phyloP scores from a whole-genome alignment of 176 grass and related monocot species.

The Raddia guianensis region DNA sequence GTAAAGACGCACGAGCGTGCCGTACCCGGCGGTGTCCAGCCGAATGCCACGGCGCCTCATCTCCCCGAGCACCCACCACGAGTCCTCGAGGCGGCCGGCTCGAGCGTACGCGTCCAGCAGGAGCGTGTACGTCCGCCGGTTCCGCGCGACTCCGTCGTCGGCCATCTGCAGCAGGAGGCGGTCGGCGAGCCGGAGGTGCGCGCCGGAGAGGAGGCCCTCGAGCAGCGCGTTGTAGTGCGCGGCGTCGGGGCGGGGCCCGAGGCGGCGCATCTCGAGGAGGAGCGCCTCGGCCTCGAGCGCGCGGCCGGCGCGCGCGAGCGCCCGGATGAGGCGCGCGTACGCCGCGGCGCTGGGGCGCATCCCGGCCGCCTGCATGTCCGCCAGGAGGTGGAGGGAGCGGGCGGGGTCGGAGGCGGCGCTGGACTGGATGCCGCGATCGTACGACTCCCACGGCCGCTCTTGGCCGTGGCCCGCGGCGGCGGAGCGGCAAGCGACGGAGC shows the following conservation, averaged over 20 bases:
- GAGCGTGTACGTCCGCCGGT: constrained; percentile 65
- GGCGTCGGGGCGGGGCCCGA: constrained; percentile 39
- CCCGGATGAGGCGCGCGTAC: constrained; percentile 70
- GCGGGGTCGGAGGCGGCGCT: background rate
- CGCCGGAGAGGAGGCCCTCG: constrained; percentile 54
- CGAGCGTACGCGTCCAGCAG: constrained; percentile 69
- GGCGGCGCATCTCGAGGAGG: constrained; percentile 69
- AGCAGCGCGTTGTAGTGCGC: constrained; percentile 79
- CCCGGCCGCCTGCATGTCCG: constrained; percentile 5
- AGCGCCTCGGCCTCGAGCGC: constrained; percentile 77
- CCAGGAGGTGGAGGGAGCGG: background rate
- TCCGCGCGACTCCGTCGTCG: constrained; percentile 59
- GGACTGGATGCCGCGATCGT: constrained; percentile 57
- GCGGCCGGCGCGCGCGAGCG: constrained; percentile 57
- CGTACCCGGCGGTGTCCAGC: constrained; percentile 59
- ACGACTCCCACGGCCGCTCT: constrained; percentile 71
- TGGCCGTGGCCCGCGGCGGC: constrained; percentile 36
- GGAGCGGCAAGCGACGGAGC: background rate
- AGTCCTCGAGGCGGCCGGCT: constrained; percentile 73
- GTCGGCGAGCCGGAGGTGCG: constrained; percentile 70
- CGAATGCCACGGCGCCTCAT: constrained; percentile 59
- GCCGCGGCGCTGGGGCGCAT: constrained; percentile 50
- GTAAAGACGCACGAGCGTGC: constrained; percentile 66
- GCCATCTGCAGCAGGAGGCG: constrained; percentile 79
- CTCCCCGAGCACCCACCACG: constrained; percentile 81